Conservation (phyloP, 129 eudicot genomes). For the Helianthus annuus region DNA sequence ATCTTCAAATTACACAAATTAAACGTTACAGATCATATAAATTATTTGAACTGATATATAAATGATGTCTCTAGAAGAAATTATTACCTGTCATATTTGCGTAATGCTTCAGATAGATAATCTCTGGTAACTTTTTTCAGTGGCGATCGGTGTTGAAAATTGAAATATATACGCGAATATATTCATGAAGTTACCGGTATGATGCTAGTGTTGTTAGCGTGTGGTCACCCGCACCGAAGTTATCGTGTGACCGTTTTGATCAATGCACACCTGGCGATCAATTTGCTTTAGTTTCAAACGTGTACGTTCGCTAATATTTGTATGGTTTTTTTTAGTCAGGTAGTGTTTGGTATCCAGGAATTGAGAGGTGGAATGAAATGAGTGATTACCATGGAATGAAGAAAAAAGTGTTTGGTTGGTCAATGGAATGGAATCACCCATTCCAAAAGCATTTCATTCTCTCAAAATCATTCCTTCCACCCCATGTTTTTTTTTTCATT, state of each 20-base stretch:
- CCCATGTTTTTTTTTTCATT: too few relatives aligned
- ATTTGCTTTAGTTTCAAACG: background rate
- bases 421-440: too few relatives aligned
- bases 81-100: conserved; percentile 34
- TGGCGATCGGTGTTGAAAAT: conserved; percentile 10
- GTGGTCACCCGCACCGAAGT: background rate
- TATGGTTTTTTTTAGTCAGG: too few relatives aligned
- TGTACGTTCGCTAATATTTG: background rate
- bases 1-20: conserved; percentile 18
- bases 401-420: too few relatives aligned
- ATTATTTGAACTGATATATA: conserved; percentile 1
- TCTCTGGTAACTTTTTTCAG: background rate
- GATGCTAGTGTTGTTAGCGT: background rate
- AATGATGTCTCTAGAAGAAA: background rate
- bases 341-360: too few relatives aligned
- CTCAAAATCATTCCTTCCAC: too few relatives aligned
- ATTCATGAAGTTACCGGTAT: conserved; percentile 8
- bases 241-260: background rate
- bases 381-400: too few relatives aligned
- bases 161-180: background rate
- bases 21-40: background rate
- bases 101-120: background rate
- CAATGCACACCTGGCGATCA: conserved; percentile 1
- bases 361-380: too few relatives aligned
- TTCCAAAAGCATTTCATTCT: too few relatives aligned